Conservation (phyloP, 2,329 filamentous ascomycete species). For the Calycina herbarum region DNA sequence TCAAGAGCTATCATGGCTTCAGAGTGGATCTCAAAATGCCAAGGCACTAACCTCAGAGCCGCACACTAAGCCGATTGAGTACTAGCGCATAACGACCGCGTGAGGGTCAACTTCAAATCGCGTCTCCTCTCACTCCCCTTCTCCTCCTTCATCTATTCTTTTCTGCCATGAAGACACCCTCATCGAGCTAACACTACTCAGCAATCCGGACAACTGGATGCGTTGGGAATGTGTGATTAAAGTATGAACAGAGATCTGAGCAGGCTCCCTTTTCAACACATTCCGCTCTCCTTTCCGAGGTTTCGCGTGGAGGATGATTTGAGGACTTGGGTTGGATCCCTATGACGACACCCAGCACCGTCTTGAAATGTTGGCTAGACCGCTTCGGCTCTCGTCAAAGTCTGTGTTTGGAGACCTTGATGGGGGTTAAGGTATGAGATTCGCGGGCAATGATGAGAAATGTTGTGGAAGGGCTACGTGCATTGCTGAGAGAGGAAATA, state of each 20-base stretch:
- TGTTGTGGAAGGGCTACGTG: constrained; percentile 18
- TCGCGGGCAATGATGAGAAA: constrained; percentile 16
- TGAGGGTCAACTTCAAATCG: constrained; percentile 18
- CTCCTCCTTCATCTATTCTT: constrained; percentile 5
- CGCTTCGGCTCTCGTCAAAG: constrained; percentile 16
- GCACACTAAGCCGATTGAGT: background rate
- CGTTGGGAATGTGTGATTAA: constrained; percentile 35
- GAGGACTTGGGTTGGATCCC: constrained; percentile 18
- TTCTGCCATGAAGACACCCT: constrained; percentile 38
- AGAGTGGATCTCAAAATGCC: background rate
- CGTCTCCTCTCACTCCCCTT: constrained; percentile 14
- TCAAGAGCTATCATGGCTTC: background rate
- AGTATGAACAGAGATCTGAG: constrained; percentile 42
- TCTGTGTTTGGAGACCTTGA: constrained; percentile 18
- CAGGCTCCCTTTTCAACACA: constrained; percentile 23
- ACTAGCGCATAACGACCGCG: constrained; percentile 24
- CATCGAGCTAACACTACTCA: constrained; percentile 38
- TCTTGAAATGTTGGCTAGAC: constrained; percentile 31
- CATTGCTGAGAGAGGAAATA: constrained; percentile 36
- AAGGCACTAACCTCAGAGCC: background rate
- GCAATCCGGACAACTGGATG: constrained; percentile 25
- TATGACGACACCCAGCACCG: constrained; percentile 37
- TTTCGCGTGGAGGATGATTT: constrained; percentile 15
- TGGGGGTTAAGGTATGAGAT: constrained; percentile 24
- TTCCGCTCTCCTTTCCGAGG: constrained; percentile 13